A percentile compares a stretch with the other conserved stretches of the same genome.
These are phyloP conservation scores for Aspergillus campestris DNA, from an alignment of 495 filamentous ascomycete genomes.

Conservation along the genomic window DNA sequence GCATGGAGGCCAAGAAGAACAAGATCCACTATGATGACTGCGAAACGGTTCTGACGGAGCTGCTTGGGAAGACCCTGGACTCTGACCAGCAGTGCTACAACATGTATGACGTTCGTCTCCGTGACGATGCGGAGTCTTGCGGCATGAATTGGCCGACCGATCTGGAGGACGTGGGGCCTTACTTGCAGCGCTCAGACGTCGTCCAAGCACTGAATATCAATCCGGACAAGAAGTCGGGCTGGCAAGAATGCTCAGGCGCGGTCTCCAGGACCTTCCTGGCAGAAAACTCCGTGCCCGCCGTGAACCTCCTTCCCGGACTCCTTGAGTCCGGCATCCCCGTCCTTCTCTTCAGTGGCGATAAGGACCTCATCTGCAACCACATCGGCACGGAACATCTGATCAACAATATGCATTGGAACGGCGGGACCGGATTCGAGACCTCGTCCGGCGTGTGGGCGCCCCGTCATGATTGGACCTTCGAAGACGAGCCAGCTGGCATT, in stretches of 20 bases:
- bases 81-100: conserved; percentile 62
- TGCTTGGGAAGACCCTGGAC: conserved; percentile 53
- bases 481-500: conserved; percentile 79
- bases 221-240: conserved; percentile 70
- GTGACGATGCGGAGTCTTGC: conserved; percentile 64
- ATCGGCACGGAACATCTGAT: conserved; percentile 89
- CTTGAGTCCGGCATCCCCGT: conserved; percentile 63
- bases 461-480: conserved; percentile 88
- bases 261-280: conserved; percentile 63
- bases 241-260: conserved; percentile 82
- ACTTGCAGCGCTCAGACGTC: conserved; percentile 78
- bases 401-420: conserved; percentile 85
- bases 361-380: conserved; percentile 96
- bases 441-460: conserved; percentile 87
- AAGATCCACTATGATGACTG: conserved; percentile 61
- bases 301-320: conserved; percentile 67
- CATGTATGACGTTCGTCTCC: conserved; percentile 89
- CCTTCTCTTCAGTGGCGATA: conserved; percentile 84
- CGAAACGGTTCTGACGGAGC: conserved; percentile 61
- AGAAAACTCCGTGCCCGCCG: conserved; percentile 58
- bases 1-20: conserved; percentile 45
- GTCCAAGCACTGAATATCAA: conserved; percentile 73
- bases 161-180: conserved; percentile 64
- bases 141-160: conserved; percentile 97
- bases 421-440: conserved; percentile 81